phyloP scores from a whole-genome alignment of 306 rosid species.

The Begonia fuchsioides region DNA sequence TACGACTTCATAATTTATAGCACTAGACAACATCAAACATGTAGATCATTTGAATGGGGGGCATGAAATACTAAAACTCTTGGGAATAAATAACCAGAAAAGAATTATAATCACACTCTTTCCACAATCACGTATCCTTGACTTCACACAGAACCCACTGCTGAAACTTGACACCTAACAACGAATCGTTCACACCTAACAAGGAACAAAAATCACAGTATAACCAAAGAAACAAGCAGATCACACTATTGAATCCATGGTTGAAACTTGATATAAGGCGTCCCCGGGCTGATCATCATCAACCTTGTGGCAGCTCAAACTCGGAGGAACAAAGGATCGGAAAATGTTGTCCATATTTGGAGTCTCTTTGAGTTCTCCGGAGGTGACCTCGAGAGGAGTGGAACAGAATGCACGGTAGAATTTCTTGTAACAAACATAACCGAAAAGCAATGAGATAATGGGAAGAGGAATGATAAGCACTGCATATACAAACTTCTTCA shows the following conservation, averaged over 20 bases:
- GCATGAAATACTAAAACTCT: no score
- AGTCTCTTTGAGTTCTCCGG: constrained; percentile 26
- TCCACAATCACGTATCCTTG: no score
- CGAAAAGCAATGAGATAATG: constrained; percentile 35
- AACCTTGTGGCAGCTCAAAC: constrained; percentile 57
- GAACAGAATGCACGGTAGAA: constrained; percentile 48
- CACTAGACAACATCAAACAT: no score
- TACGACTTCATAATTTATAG: no score
- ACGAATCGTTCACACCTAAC: no score
- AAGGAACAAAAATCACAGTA: no score
- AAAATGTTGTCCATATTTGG: constrained; percentile 63
- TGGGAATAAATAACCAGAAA: no score
- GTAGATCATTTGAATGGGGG: no score
- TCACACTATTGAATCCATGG: constrained; percentile 36
- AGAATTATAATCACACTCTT: no score
- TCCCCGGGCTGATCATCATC: constrained; percentile 61
- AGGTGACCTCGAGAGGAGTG: constrained; percentile 50
- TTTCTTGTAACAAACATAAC: constrained; percentile 34
- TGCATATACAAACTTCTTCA: constrained; percentile 32
- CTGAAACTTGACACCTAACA: no score
- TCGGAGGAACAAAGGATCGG: constrained; percentile 52
- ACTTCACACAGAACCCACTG: no score
- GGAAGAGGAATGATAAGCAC: constrained; percentile 53
- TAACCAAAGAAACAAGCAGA: not conserved
- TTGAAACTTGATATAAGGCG: constrained; percentile 53